Conservation (phyloP, 129 eudicot genomes). For the Saussurea involucrata region DNA sequence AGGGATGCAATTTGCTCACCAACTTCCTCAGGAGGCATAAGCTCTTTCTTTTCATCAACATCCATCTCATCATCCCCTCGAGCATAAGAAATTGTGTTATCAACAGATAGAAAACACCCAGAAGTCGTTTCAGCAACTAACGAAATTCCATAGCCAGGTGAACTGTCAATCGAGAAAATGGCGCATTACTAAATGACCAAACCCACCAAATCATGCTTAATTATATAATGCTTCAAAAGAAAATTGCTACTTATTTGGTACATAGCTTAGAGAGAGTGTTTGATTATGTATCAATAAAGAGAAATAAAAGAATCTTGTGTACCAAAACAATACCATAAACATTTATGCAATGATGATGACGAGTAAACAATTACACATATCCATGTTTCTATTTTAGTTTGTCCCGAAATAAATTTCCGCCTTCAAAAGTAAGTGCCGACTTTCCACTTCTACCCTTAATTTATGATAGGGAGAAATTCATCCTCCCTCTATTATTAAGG, state of each 20-base stretch:
- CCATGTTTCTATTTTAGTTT: too few relatives aligned
- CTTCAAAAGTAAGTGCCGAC: neutral
- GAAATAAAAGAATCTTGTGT: neutral
- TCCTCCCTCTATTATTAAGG: neutral
- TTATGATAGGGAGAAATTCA: neutral
- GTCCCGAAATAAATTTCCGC: neutral
- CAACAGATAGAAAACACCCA: conserved; percentile 82
- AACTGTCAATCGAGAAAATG: conserved; percentile 38
- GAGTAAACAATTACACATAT: neutral
- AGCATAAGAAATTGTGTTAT: conserved; percentile 61
- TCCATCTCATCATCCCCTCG: conserved; percentile 59
- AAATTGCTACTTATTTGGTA: neutral
- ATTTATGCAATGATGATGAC: neutral
- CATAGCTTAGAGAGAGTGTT: neutral
- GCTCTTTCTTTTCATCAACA: conserved; percentile 67
- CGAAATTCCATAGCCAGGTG: conserved; percentile 96
- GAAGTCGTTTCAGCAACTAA: conserved; percentile 90
- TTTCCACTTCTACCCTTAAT: neutral
- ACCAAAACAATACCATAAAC: neutral
- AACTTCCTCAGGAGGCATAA: conserved; percentile 73
- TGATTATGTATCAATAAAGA: neutral
- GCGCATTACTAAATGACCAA: neutral
- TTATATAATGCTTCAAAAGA: neutral
- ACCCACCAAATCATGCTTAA: neutral
- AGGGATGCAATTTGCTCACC: conserved; percentile 81